Conservation (phyloP, 768 basidiomycete genomes). For the Boletus tomentosulus region DNA sequence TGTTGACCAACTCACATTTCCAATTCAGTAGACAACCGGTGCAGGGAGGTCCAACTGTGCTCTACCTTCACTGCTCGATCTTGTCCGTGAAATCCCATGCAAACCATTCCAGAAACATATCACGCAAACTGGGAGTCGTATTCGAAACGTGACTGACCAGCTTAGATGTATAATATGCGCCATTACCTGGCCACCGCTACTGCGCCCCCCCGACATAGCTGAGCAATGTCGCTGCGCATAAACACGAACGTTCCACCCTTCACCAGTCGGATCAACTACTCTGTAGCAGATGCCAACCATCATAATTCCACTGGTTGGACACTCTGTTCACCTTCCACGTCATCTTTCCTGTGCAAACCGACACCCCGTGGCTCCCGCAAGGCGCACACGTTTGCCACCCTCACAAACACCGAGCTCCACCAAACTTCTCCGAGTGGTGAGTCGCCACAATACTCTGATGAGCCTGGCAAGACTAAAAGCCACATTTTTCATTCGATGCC, state of each 20-base stretch:
- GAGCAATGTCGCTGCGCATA: slow-evolving; percentile 28
- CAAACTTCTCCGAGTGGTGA: slow-evolving; percentile 28
- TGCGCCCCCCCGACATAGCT: slow-evolving; percentile 10
- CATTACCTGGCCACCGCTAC: neutral
- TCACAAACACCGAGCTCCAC: slow-evolving; percentile 34
- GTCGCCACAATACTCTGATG: slow-evolving; percentile 17
- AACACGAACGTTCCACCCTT: slow-evolving; percentile 27
- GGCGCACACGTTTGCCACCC: slow-evolving; percentile 29
- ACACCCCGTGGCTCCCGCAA: slow-evolving; percentile 29
- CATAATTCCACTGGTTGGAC: slow-evolving; percentile 11
- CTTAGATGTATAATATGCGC: slow-evolving; percentile 20
- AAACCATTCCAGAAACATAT: slow-evolving; percentile 4
- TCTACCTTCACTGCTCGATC: slow-evolving; percentile 6
- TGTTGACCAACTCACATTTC: slow-evolving; percentile 21
- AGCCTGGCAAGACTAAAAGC: slow-evolving; percentile 16
- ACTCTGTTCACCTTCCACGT: slow-evolving; percentile 15
- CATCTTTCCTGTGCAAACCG: slow-evolving; percentile 21
- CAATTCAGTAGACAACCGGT: slow-evolving; percentile 12
- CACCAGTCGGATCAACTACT: slow-evolving; percentile 15
- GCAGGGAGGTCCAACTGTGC: slow-evolving; percentile 2
- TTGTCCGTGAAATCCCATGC: slow-evolving; percentile 10
- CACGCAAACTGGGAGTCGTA: slow-evolving; percentile 6
- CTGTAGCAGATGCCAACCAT: slow-evolving; percentile 14
- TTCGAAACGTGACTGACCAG: slow-evolving; percentile 26
- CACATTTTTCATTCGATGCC: slow-evolving; percentile 17